Base-by-base conservation (phyloP, 139 green algal species). In the Volvox reticuliferus region DNA sequence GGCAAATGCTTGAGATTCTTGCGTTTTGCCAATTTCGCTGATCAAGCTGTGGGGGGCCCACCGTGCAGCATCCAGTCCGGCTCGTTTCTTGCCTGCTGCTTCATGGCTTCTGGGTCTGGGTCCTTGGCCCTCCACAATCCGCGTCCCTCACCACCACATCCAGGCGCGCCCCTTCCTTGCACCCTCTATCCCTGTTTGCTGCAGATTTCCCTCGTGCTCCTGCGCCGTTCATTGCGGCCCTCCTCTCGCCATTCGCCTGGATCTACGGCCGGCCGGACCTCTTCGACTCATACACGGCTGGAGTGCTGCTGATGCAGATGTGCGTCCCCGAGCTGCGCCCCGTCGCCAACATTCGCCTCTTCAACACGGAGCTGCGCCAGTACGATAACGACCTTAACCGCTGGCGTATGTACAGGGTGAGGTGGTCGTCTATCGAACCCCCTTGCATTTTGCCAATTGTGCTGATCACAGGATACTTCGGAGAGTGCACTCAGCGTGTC, bases 221-320 rank as follows among this genome's bases (percentile, higher is more conserved):
- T 19, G 86, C 89, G 0, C 97, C 97, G 14, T 30, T 95, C n/a
- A 17, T 98, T 13, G 96, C 97, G 0, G 94, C 96, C 3, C 24
- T 97, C 55, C 81, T 97, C 17, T 96, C 97, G 12, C 97, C 97
- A 5, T 91, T 98, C 14, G 94, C 94, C 20, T 99, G 97, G 97
- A 5, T 93, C 44, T 96, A 96, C n/a, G 97, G 96, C 79, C 82
- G 93, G 14, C 97, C 97, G 0, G 96, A 98, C 93, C 96, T 99
- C 19, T 99, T 99, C 89, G 97, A 99, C 93, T 95, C 93, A 5
- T 99, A 98, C 96, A 94, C 44, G 16, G 89, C 61, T 9, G 96
- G 97, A 44, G 89, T 98, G 36, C 91, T 98, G 18, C 90, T 98
- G 22, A 89, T 98, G 93, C 96, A 97, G 88, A 91, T 96, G 90